Conservation (phyloP, 441 rosid species). For the Arabidopsis lyrata region DNA sequence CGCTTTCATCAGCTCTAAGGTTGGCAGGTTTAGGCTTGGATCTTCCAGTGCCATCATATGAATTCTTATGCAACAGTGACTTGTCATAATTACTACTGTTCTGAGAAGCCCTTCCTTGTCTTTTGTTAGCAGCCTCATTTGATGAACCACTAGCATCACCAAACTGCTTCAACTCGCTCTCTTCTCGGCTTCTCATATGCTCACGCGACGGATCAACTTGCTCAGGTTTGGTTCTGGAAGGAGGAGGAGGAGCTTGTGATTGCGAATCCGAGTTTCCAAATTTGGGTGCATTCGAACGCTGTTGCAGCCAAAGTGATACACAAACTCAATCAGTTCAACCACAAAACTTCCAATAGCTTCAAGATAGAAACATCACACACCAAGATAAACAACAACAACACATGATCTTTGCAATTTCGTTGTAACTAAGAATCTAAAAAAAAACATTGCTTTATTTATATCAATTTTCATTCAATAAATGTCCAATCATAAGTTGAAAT, state of each 20-base stretch:
- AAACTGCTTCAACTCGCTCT: slow-evolving; percentile 49
- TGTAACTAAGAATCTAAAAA: too few relatives aligned
- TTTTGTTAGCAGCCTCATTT: slow-evolving; percentile 54
- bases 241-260: slow-evolving; percentile 54
- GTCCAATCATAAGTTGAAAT: too few relatives aligned
- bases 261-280: too few relatives aligned
- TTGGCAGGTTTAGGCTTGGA: slow-evolving; percentile 49
- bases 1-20: slow-evolving; percentile 65
- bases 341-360: too few relatives aligned
- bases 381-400: too few relatives aligned
- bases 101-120: slow-evolving; percentile 61
- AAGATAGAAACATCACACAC: too few relatives aligned
- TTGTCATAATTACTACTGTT: slow-evolving; percentile 61
- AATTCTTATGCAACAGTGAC: slow-evolving; percentile 73
- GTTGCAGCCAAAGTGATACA: too few relatives aligned
- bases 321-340: too few relatives aligned
- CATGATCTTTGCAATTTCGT: too few relatives aligned
- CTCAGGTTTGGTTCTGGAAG: slow-evolving; percentile 48
- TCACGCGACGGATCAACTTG: slow-evolving; percentile 47
- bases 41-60: slow-evolving; percentile 62
- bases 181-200: slow-evolving; percentile 37
- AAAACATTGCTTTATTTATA: too few relatives aligned
- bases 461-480: too few relatives aligned
- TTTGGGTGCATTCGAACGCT: too few relatives aligned
- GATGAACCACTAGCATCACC: slow-evolving; percentile 57